Evolutionary conservation across 805 yeast genomes (phyloP).

Genomic region (Candida incommunis): DNA sequence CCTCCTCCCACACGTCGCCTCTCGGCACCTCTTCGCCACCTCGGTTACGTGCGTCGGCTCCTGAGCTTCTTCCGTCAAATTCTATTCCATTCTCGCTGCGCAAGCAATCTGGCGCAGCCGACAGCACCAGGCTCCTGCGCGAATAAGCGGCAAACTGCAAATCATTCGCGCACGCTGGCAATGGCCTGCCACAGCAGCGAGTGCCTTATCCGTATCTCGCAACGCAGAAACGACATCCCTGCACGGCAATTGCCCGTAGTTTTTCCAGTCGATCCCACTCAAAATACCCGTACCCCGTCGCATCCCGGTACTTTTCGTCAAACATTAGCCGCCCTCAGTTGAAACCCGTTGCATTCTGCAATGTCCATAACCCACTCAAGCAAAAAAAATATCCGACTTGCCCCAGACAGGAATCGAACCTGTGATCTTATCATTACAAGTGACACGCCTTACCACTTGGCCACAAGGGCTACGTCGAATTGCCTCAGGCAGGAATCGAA

Average conservation of each 20-base stretch:
- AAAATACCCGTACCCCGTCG: background rate
- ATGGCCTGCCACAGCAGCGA: too few relatives aligned
- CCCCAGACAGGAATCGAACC: constrained; percentile 2
- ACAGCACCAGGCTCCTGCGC: too few relatives aligned
- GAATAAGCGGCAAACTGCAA: too few relatives aligned
- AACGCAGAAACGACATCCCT: background rate
- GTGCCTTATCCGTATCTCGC: too few relatives aligned
- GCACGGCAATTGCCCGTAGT: background rate
- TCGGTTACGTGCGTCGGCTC: too few relatives aligned
- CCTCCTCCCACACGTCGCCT: too few relatives aligned
- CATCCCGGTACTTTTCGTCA: background rate
- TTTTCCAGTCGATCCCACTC: background rate
- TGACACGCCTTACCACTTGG: constrained; percentile 2
- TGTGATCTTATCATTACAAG: constrained; percentile 1
- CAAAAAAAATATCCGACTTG: background rate
- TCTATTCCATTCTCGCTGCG: too few relatives aligned
- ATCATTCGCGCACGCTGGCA: too few relatives aligned
- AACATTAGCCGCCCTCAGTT: background rate
- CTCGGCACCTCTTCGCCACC: too few relatives aligned
- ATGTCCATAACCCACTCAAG: background rate
- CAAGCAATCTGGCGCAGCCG: too few relatives aligned
- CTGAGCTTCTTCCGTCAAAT: too few relatives aligned
- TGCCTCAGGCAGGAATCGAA: constrained; percentile 2
- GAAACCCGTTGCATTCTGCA: background rate
- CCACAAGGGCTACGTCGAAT: background rate